A percentile compares a stretch with the other conserved stretches of the same genome.
Conservation (phyloP, 1,284 basidiomycete genomes). For the Lentinus polychrous region DNA sequence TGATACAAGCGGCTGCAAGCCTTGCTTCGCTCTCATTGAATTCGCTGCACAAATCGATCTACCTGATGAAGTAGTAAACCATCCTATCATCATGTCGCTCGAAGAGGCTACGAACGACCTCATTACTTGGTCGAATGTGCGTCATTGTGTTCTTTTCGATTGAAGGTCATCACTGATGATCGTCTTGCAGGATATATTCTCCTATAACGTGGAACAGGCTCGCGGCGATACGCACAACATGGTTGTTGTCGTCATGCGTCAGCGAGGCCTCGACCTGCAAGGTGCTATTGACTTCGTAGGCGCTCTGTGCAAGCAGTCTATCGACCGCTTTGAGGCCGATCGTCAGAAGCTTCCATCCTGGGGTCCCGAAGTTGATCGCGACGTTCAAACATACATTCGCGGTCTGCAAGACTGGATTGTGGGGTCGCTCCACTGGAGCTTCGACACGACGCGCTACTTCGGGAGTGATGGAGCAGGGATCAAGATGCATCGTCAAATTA, state of each 20-base stretch:
- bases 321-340: constrained; percentile 30
- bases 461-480: constrained; percentile 23
- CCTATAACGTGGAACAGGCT: constrained; percentile 35
- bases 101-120: constrained; percentile 33
- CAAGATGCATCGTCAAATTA: constrained; percentile 22
- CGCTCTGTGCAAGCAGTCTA: constrained; percentile 29
- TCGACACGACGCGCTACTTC: constrained; percentile 35
- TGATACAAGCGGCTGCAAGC: constrained; percentile 34
- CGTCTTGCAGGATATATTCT: constrained; percentile 33
- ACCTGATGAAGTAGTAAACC: constrained; percentile 29
- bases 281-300: constrained; percentile 35
- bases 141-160: constrained; percentile 9
- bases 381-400: constrained; percentile 29
- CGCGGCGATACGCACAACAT: constrained; percentile 38
- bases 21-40: constrained; percentile 33
- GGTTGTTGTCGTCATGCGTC: constrained; percentile 31
- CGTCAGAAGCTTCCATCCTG: constrained; percentile 28
- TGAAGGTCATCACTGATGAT: neutral
- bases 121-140: constrained; percentile 34
- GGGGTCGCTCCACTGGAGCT: constrained; percentile 29
- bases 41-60: constrained; percentile 32
- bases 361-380: constrained; percentile 29
- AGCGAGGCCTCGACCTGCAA: constrained; percentile 30
- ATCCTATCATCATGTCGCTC: constrained; percentile 26
- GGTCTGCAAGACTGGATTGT: constrained; percentile 35